Evolutionary conservation across 352 stramenopile genomes (phyloP), one percentile per base, ranked within the genome.

Genomic region (Pythium scleroteichum): DNA sequence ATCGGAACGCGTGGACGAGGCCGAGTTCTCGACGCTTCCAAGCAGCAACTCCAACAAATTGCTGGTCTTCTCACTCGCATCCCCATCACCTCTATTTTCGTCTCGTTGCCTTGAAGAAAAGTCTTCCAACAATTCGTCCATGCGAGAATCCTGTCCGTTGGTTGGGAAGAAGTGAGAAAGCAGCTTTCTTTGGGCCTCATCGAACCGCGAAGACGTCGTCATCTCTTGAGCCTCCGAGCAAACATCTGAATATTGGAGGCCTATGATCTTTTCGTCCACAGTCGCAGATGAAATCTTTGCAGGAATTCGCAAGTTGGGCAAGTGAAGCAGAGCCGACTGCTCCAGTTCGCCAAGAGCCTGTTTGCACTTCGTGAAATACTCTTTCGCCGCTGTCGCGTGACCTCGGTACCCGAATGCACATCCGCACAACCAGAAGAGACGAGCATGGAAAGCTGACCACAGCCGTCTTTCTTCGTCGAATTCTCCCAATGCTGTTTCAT

Each of bases 401-500:
- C 73, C 70, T 41, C 48, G 73, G 12, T 73, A 53, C n/a, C 88
- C 78, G 27, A 75, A 71, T 48, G 88, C 73, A 10, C 64, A 64
- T 2, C 75, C 82, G 20, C 82, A 67, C 0, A 92, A 46, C 82
- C 80, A 92, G 40, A 89, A 72, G 19, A 88, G 54, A 1, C 82
- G 73, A n/a, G 67, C 29, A 35, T 35, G n/a, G n/a, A n/a, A n/a
- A n/a, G n/a, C n/a, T n/a, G n/a, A 35, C 29, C 29, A 35, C 29
- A 35, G 5, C 5, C 5, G 29, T 35, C 10, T 5, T 35, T 35
- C 10, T 35, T 10, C 10, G 5, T 35, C 10, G 5, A 10, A 35
- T 35, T 35, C 29, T 35, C 10, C 29, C 29, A 10, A 35, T 10
- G 29, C 29, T 35, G 5, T 35, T 35, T 52, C 32, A 33, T n/a